Evolutionary conservation across 1,284 basidiomycete genomes (phyloP).

Genomic region (Rhodotorula sp.): DNA sequence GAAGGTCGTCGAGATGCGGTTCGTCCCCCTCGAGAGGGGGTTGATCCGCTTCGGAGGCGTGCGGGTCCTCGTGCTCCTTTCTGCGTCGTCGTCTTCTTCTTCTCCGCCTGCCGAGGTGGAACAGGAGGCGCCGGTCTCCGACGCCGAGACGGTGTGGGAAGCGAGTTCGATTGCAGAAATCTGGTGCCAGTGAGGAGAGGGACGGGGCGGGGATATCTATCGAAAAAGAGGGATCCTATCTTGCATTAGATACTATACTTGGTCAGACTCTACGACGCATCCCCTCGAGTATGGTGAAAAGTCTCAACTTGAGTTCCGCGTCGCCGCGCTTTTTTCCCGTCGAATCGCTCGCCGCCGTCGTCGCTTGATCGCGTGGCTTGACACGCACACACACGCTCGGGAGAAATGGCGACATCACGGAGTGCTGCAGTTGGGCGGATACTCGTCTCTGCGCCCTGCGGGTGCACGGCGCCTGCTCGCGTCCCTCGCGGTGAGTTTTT

Average conservation of each 20-base stretch:
- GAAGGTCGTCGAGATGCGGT: not conserved
- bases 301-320: not conserved
- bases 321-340: not conserved
- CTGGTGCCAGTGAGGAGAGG: not conserved
- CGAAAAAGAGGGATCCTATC: not conserved
- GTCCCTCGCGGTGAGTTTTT: not conserved
- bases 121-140: not conserved
- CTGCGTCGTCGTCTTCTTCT: not conserved
- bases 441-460: not conserved
- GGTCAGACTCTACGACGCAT: too few relatives aligned
- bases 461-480: slow-evolving; percentile 4
- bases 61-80: slow-evolving; percentile 9
- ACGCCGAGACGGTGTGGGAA: slow-evolving; percentile 5
- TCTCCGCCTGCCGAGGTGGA: not conserved
- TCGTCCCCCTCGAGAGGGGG: not conserved
- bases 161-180: slow-evolving; percentile 7
- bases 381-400: not conserved
- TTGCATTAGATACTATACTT: not conserved
- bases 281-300: too few relatives aligned
- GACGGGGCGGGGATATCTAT: not conserved
- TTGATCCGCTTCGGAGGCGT: slow-evolving; percentile 6
- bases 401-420: slow-evolving; percentile 1
- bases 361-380: not conserved
- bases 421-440: not conserved
- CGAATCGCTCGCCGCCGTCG: too few relatives aligned